Base-by-base conservation (phyloP, 1,284 basidiomycete genomes). In the Anthracocystis walkeri region DNA sequence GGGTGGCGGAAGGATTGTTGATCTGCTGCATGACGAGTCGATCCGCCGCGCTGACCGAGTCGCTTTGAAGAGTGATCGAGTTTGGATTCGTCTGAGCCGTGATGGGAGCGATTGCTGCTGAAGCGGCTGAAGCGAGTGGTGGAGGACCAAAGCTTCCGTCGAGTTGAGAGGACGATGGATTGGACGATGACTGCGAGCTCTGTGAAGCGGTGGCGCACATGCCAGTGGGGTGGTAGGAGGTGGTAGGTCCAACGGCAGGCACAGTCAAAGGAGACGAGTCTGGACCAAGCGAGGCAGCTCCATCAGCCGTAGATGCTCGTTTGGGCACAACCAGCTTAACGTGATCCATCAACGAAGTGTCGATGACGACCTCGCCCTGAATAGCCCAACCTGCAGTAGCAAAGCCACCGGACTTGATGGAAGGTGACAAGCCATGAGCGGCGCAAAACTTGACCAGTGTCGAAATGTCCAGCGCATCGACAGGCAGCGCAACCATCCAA, bases 331-430 rank as follows among this genome's bases (percentile, higher is more conserved):
- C 70, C 92, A 90, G 49, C 90, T 89, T 57, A 91, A 88, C 51
- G 90, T 90, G 59, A 87, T 87, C 61, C 70, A 95, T 87, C 77
- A 88, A 88, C 74, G 88, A 89, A 62, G 95, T 87, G 86, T 95
- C 93, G 78, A 95, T 86, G 75, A 95, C 90, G 59, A 95, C 87
- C 80, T 94, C 91, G 44, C 93, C 93, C 35, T 90, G 90, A 57
- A 95, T 90, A 14, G 92, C 89, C 92, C 92, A 94, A 3, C 94
- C 93, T 11, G 91, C 92, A 3, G 92, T 94, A 7, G 93, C 93
- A 82, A 92, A 94, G 0, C 94, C 93, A 18, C 93, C 93, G 0
- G 92, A 91, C 84, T 92, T 93, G 79, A 94, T 88, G n/a, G 92
- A 93, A 6, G 91, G 89, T n/a, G 91, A 90, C 4, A 95, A 86